These are phyloP conservation scores for Spatholobus suberectus DNA, from an alignment of 306 rosid genomes.

Conservation along the genomic window DNA sequence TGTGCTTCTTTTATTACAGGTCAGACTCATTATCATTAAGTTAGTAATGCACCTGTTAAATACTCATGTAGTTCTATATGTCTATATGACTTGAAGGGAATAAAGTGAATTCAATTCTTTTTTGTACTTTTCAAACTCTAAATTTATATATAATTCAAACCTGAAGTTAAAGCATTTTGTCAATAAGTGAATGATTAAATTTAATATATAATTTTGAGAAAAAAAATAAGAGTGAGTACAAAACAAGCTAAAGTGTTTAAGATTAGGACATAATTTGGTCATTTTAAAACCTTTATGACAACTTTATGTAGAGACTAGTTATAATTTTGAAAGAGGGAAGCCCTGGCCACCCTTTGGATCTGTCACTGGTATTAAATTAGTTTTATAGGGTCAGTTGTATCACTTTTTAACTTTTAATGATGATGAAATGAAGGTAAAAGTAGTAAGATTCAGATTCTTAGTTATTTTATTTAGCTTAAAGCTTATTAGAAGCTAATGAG, in stretches of 20 bases:
- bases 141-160: neutral
- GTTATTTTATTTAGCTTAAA: slow-evolving; percentile 43
- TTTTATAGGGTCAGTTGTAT: slow-evolving; percentile 30
- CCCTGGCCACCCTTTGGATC: slow-evolving; percentile 14
- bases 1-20: neutral
- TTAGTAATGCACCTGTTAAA: neutral
- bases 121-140: neutral
- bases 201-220: neutral
- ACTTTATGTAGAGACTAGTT: neutral
- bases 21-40: neutral
- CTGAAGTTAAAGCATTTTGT: neutral
- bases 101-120: neutral
- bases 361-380: neutral
- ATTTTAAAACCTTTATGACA: neutral
- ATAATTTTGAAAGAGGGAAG: slow-evolving; percentile 2
- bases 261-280: slow-evolving; percentile 23
- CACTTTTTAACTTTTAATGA: slow-evolving; percentile 49
- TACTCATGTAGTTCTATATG: neutral
- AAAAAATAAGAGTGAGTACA: slow-evolving; percentile 9
- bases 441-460: slow-evolving; percentile 27
- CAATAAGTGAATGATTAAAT: neutral
- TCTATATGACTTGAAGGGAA: neutral
- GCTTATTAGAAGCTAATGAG: slow-evolving; percentile 38
- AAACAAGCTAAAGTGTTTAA: slow-evolving; percentile 3
- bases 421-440: slow-evolving; percentile 42